These are phyloP conservation scores for Bullera alba DNA, from an alignment of 768 basidiomycete genomes.

Conservation along the genomic window DNA sequence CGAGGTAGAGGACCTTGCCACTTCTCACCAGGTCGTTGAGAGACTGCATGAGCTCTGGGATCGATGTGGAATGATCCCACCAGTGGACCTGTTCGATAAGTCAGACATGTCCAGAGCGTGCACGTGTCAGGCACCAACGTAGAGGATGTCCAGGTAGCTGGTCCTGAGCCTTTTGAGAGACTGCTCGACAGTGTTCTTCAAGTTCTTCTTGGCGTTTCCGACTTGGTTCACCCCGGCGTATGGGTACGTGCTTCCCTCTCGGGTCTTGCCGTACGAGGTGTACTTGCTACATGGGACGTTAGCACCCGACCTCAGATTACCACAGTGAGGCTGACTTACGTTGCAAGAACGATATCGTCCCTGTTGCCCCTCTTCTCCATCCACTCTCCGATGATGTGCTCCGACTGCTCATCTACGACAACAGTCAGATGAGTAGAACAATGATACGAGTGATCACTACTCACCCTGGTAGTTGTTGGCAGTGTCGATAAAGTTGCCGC, in stretches of 20 bases:
- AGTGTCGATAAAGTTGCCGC: slow-evolving; percentile 54
- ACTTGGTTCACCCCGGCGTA: slow-evolving; percentile 44
- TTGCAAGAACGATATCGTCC: slow-evolving; percentile 52
- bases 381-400: slow-evolving; percentile 55
- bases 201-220: slow-evolving; percentile 53
- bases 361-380: slow-evolving; percentile 48
- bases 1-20: slow-evolving; percentile 49
- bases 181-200: slow-evolving; percentile 46
- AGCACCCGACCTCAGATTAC: not conserved
- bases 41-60: slow-evolving; percentile 57
- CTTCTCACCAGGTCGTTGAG: slow-evolving; percentile 53
- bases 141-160: slow-evolving; percentile 32
- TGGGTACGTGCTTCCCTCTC: slow-evolving; percentile 13
- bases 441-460: slow-evolving; percentile 11
- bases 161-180: slow-evolving; percentile 33
- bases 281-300: slow-evolving; percentile 12
- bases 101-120: too few species aligned
- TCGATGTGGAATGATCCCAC: slow-evolving; percentile 53
- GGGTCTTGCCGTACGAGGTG: slow-evolving; percentile 18
- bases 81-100: too few species aligned
- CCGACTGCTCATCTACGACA: slow-evolving; percentile 54
- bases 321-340: slow-evolving; percentile 35
- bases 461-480: slow-evolving; percentile 49
- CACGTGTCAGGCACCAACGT: too few species aligned
- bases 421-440: slow-evolving; percentile 8